Percentiles rank a stretch among this genome's conserved stretches.
Conservation (phyloP, 257 asterid species). For the Striga asiatica region DNA sequence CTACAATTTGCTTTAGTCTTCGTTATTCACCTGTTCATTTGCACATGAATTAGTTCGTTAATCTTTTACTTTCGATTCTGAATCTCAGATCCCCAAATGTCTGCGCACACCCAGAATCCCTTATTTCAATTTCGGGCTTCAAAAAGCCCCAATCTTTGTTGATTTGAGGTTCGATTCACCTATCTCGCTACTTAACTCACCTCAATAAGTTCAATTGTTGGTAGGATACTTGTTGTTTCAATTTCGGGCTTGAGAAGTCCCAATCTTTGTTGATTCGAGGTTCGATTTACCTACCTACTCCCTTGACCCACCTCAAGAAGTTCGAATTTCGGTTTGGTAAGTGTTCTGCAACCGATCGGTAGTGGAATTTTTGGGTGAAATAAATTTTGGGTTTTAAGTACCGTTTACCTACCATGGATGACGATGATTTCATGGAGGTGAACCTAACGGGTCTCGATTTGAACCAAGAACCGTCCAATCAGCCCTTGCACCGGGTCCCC, state of each 20-base stretch:
- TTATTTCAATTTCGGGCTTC: conserved; percentile 3
- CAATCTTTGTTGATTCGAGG: conserved; percentile 14
- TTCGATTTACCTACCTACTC: conserved; percentile 5
- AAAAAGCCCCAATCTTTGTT: conserved; percentile 13
- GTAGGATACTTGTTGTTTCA: neutral
- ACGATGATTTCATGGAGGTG: conserved; percentile 40
- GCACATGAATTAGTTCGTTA: neutral
- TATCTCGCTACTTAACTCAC: conserved; percentile 12
- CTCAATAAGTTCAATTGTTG: neutral
- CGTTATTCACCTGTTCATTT: neutral
- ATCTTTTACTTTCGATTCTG: neutral
- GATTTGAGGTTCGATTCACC: conserved; percentile 11
- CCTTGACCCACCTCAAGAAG: conserved; percentile 10
- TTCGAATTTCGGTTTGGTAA: neutral
- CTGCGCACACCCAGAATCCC: neutral
- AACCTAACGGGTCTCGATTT: conserved; percentile 61
- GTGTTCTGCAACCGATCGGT: too few species aligned
- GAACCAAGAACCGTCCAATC: conserved; percentile 58
- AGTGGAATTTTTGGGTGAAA: too few species aligned
- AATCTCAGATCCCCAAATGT: conserved; percentile 15
- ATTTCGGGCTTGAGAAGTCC: conserved; percentile 7
- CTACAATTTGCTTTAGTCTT: conserved; percentile 2
- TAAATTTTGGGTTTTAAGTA: too few species aligned
- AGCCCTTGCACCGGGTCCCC: conserved; percentile 28
- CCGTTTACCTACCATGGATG: too few species aligned